Conservation (phyloP, 2,329 filamentous ascomycete species). For the Erysiphe pulchra region DNA sequence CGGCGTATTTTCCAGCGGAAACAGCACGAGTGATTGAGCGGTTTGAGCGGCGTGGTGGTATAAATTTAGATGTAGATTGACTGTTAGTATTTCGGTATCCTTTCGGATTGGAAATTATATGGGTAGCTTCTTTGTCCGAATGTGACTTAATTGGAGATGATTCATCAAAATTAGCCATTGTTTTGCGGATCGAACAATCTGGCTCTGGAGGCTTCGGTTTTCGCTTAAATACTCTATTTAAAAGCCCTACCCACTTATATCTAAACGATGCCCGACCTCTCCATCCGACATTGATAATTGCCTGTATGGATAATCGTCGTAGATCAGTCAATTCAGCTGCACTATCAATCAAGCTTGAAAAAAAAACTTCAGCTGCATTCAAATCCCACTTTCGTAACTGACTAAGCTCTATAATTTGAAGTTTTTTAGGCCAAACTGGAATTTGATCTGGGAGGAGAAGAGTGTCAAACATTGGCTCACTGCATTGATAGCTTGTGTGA, state of each 20-base stretch:
- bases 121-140: no score
- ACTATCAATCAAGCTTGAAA: slow-evolving; percentile 50
- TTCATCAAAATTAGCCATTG: background rate
- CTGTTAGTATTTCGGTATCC: background rate
- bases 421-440: slow-evolving; percentile 51
- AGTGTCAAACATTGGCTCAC: slow-evolving; percentile 47
- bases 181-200: background rate
- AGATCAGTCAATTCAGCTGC: slow-evolving; percentile 40
- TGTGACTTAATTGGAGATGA: background rate
- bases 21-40: background rate
- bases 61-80: background rate
- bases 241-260: slow-evolving; percentile 45
- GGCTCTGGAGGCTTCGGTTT: slow-evolving; percentile 14
- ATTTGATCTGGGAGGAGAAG: slow-evolving; percentile 37
- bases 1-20: slow-evolving; percentile 7
- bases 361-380: slow-evolving; percentile 47
- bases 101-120: background rate
- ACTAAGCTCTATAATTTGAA: slow-evolving; percentile 48
- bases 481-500: slow-evolving; percentile 40
- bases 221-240: slow-evolving; percentile 41
- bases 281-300: slow-evolving; percentile 61
- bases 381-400: slow-evolving; percentile 53
- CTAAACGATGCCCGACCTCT: slow-evolving; percentile 58
- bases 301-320: slow-evolving; percentile 41
- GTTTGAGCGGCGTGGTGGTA: background rate